Evolutionary conservation across 2,329 filamentous ascomycete species (phyloP).

Genomic region (Cryphonectria radicalis): DNA sequence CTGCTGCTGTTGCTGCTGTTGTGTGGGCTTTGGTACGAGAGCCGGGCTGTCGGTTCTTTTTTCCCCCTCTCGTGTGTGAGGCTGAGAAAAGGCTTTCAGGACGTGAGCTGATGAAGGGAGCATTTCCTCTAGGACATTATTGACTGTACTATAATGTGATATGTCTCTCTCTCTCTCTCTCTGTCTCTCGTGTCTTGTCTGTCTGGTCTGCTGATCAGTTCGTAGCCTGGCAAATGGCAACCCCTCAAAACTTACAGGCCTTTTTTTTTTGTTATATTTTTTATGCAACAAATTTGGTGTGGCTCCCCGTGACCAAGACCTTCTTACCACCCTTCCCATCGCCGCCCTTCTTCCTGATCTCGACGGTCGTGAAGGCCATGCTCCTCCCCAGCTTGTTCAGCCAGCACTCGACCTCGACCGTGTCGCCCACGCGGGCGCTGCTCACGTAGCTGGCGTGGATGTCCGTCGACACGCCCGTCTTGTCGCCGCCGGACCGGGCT

Average conservation of each 20-base stretch:
- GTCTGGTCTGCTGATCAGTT: neutral
- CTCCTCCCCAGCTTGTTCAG: conserved; percentile 70
- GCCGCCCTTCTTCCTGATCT: conserved; percentile 62
- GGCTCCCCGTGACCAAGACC: conserved; percentile 30
- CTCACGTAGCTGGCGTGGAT: conserved; percentile 75
- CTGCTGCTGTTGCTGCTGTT: neutral
- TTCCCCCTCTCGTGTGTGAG: neutral
- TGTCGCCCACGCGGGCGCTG: conserved; percentile 66
- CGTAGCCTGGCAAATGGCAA: neutral
- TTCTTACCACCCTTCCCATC: conserved; percentile 22
- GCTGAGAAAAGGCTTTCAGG: neutral
- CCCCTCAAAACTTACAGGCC: too few species aligned
- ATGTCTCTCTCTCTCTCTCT: neutral
- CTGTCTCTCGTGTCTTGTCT: neutral
- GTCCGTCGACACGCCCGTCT: conserved; percentile 73
- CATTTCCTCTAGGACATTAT: neutral
- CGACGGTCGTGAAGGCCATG: conserved; percentile 69
- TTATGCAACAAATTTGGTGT: conserved; percentile 30
- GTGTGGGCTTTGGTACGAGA: neutral
- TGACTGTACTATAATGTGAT: neutral
- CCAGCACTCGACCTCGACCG: conserved; percentile 68
- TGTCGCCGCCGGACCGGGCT: conserved; percentile 62
- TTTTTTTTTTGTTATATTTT: too few species aligned
- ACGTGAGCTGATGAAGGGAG: neutral
- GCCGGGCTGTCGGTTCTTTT: neutral